phyloP scores from a whole-genome alignment of 176 grass and related monocot genomes.

The Cymbopogon citratus region DNA sequence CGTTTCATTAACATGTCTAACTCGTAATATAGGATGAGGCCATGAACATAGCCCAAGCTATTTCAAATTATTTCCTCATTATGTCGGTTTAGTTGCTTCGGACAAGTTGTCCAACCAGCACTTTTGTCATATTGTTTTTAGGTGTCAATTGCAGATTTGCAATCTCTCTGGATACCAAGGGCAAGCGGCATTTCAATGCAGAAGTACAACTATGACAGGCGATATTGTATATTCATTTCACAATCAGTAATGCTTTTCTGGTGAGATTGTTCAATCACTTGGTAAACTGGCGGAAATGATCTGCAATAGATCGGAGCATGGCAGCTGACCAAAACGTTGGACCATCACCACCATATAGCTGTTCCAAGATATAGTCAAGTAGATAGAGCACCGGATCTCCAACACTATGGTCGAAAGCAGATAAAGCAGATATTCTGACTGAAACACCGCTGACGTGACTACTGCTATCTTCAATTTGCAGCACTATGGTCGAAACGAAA shows the following conservation, averaged over 20 bases:
- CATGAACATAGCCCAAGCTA: not conserved
- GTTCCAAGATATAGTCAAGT: not conserved
- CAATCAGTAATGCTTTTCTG: not conserved
- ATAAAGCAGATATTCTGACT: too few species aligned
- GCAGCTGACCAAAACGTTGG: not conserved
- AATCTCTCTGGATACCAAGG: not conserved
- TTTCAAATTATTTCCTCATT: not conserved
- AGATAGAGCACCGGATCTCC: too few species aligned
- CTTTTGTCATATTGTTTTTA: not conserved
- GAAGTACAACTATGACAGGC: not conserved
- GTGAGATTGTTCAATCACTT: not conserved
- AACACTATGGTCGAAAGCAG: too few species aligned
- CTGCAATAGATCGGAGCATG: not conserved
- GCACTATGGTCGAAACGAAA: not conserved
- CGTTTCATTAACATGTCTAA: too few species aligned
- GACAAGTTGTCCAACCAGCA: not conserved
- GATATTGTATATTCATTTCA: not conserved
- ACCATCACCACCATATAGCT: not conserved
- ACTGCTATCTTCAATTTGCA: not conserved
- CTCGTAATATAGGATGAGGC: not conserved
- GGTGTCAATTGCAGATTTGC: not conserved
- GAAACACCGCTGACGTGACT: not conserved
- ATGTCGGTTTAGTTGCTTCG: not conserved
- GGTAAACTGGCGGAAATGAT: not conserved
- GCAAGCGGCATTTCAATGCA: not conserved